A percentile compares a stretch with the other conserved stretches of the same genome.
Conservation (phyloP, 495 filamentous ascomycete genomes). For the Podospora didyma region DNA sequence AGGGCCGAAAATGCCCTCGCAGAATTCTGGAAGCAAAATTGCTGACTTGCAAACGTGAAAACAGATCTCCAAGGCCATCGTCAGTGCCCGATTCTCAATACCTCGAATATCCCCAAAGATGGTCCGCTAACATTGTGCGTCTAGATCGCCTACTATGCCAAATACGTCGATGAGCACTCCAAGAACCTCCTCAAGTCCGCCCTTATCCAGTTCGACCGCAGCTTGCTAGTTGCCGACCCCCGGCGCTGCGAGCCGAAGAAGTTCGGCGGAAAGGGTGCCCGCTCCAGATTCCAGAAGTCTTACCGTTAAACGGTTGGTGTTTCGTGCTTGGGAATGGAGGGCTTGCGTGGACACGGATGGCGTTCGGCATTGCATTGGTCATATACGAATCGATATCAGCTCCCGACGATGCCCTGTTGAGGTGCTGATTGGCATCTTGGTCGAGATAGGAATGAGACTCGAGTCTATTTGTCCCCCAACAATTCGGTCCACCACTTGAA, state of each 20-base stretch:
- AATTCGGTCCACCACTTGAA: conserved; percentile 14
- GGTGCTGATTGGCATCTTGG: conserved; percentile 21
- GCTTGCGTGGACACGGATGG: conserved; percentile 33
- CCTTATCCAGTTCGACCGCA: conserved; percentile 91
- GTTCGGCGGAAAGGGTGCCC: conserved; percentile 88
- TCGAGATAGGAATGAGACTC: conserved; percentile 30
- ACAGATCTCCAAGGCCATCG: conserved; percentile 70
- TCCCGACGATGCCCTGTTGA: conserved; percentile 24
- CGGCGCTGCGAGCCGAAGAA: conserved; percentile 92
- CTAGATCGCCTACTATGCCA: conserved; percentile 95
- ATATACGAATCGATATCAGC: conserved; percentile 27
- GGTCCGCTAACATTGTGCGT: conserved; percentile 14
- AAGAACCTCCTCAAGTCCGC: conserved; percentile 98
- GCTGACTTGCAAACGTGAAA: conserved; percentile 9
- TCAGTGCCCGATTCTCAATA: conserved; percentile 14
- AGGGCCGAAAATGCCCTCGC: too few relatives aligned
- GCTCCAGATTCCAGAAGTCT: conserved; percentile 91
- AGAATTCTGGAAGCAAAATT: not conserved
- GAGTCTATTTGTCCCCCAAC: conserved; percentile 20
- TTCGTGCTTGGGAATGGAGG: conserved; percentile 13
- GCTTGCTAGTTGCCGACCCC: conserved; percentile 95
- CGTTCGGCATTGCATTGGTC: conserved; percentile 38
- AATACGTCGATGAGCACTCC: conserved; percentile 98
- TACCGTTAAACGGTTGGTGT: conserved; percentile 53
- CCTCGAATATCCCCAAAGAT: conserved; percentile 2